Evolutionary conservation across 2,329 filamentous ascomycete genomes (phyloP).

Genomic region (Blumeriella jaapii): DNA sequence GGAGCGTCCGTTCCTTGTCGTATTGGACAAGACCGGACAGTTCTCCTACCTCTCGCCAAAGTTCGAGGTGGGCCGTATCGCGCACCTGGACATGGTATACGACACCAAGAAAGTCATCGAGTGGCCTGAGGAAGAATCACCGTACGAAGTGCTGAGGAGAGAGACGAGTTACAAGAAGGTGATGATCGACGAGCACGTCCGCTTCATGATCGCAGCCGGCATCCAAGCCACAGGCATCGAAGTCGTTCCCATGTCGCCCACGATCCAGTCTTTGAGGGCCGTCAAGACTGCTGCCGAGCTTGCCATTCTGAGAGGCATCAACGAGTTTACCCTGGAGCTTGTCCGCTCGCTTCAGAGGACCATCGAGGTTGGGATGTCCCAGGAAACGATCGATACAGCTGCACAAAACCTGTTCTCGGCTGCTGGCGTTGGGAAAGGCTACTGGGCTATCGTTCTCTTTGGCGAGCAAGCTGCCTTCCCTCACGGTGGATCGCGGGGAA

Average conservation of each 20-base stretch:
- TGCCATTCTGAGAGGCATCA: slow-evolving; percentile 45
- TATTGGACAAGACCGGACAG: slow-evolving; percentile 37
- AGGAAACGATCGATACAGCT: slow-evolving; percentile 42
- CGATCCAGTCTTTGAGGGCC: slow-evolving; percentile 45
- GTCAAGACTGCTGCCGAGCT: slow-evolving; percentile 45
- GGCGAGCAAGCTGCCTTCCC: slow-evolving; percentile 32
- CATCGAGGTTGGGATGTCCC: slow-evolving; percentile 41
- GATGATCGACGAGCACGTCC: slow-evolving; percentile 53
- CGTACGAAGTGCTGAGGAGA: slow-evolving; percentile 41
- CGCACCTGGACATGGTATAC: slow-evolving; percentile 43
- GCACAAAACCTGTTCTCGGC: slow-evolving; percentile 39
- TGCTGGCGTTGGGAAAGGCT: slow-evolving; percentile 40
- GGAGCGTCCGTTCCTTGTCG: slow-evolving; percentile 50
- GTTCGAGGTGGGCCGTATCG: slow-evolving; percentile 47
- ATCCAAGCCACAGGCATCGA: slow-evolving; percentile 40
- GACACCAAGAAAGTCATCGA: slow-evolving; percentile 40
- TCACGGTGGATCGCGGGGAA: slow-evolving; percentile 31
- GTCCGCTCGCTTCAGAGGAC: slow-evolving; percentile 44
- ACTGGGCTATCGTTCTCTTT: slow-evolving; percentile 53
- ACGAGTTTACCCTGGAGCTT: slow-evolving; percentile 48
- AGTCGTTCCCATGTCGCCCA: slow-evolving; percentile 38
- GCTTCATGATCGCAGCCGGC: slow-evolving; percentile 50
- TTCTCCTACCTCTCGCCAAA: slow-evolving; percentile 47
- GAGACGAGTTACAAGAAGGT: slow-evolving; percentile 31
- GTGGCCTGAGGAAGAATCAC: slow-evolving; percentile 53